phyloP scores from a whole-genome alignment of 2,329 filamentous ascomycete species.

The Ceratocystis alfenasii region DNA sequence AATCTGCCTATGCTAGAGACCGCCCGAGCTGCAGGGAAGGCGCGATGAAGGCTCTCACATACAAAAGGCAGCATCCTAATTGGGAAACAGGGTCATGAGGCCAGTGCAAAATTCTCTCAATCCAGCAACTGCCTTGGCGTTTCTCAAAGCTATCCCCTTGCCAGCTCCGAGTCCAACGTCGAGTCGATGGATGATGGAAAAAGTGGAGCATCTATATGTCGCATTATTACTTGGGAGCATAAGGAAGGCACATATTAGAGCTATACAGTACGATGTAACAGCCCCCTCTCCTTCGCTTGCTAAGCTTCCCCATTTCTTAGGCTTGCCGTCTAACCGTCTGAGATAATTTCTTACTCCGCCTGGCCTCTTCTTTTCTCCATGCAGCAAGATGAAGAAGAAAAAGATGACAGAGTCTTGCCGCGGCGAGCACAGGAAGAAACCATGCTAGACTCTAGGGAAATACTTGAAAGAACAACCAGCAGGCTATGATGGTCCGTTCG shows the following conservation, averaged over 20 bases:
- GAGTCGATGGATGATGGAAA: neutral
- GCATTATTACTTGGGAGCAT: too few species aligned
- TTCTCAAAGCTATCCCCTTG: neutral
- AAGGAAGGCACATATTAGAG: too few species aligned
- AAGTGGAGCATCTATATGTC: neutral
- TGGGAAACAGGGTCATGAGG: neutral
- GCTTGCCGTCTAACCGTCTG: neutral
- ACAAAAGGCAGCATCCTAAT: too few species aligned
- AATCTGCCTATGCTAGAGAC: too few species aligned
- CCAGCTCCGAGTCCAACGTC: neutral
- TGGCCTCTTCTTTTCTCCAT: conserved; percentile 8
- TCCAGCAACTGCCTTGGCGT: neutral
- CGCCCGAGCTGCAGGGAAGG: too few species aligned
- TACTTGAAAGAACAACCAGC: neutral
- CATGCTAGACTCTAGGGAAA: neutral
- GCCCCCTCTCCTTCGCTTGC: neutral
- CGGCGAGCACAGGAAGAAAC: neutral
- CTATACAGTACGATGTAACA: too few species aligned
- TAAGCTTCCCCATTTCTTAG: neutral
- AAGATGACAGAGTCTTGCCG: neutral
- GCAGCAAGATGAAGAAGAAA: conserved; percentile 16
- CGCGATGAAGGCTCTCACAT: too few species aligned
- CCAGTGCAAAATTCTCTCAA: neutral
- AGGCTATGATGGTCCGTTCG: neutral
- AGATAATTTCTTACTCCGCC: neutral